These are phyloP conservation scores for Circinella minor DNA, from an alignment of 371 early-diverging fungal species.

Conservation along the genomic window DNA sequence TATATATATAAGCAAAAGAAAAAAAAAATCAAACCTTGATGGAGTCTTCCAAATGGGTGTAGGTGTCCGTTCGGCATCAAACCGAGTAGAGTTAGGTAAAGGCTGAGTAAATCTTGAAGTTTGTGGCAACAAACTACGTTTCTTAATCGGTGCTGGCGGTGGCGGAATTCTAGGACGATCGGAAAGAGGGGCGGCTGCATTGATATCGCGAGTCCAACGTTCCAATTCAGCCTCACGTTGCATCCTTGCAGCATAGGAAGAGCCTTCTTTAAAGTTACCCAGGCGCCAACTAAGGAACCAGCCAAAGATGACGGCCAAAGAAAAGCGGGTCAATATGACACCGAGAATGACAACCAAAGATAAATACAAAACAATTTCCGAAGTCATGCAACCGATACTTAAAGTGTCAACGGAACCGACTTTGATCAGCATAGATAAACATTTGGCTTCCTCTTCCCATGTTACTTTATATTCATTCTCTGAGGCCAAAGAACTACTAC, in stretches of 20 bases:
- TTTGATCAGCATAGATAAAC: slow-evolving; percentile 69
- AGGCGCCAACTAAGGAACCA: slow-evolving; percentile 72
- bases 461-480: not conserved
- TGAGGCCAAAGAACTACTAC: no score
- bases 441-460: slow-evolving; percentile 57
- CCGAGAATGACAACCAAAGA: slow-evolving; percentile 62
- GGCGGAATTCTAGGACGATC: slow-evolving; percentile 19
- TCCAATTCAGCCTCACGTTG: slow-evolving; percentile 63
- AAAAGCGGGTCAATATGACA: slow-evolving; percentile 66
- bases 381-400: slow-evolving; percentile 72
- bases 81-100: slow-evolving; percentile 46
- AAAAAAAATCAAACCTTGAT: slow-evolving; percentile 23
- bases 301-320: slow-evolving; percentile 77
- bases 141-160: slow-evolving; percentile 21
- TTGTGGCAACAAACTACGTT: slow-evolving; percentile 33
- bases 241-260: slow-evolving; percentile 56
- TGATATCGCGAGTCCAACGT: slow-evolving; percentile 60
- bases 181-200: slow-evolving; percentile 44
- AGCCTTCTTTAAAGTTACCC: slow-evolving; percentile 59
- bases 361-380: slow-evolving; percentile 63
- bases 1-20: not conserved
- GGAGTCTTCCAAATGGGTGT: slow-evolving; percentile 42
- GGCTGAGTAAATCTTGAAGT: slow-evolving; percentile 53
- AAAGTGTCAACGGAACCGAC: slow-evolving; percentile 79
- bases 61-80: slow-evolving; percentile 32